These are phyloP conservation scores for Skeletonema grethae DNA, from an alignment of 108 stramenopile species.

Conservation along the genomic window DNA sequence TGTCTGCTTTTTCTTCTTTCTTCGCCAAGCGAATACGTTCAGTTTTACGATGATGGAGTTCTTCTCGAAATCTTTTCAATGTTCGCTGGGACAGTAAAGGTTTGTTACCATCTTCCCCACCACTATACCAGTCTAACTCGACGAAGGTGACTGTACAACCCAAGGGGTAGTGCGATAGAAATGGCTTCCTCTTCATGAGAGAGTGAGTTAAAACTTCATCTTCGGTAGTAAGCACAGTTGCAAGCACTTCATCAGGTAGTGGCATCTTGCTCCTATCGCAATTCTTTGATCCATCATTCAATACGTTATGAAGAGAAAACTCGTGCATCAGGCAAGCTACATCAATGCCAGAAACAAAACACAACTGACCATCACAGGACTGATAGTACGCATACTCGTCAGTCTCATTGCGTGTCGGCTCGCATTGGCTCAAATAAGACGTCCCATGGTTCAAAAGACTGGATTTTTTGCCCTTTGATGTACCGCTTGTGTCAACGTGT, in stretches of 20 bases:
- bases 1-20: slow-evolving; percentile 66
- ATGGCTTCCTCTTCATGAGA: slow-evolving; percentile 65
- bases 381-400: slow-evolving; percentile 71
- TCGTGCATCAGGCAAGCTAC: slow-evolving; percentile 69
- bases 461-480: neutral
- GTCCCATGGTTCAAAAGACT: slow-evolving; percentile 23
- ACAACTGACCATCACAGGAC: slow-evolving; percentile 73
- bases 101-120: slow-evolving; percentile 33
- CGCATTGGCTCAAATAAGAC: slow-evolving; percentile 9
- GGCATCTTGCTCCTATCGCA: slow-evolving; percentile 27
- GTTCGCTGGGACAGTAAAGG: slow-evolving; percentile 58
- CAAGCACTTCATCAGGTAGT: slow-evolving; percentile 71
- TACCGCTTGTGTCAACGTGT: neutral
- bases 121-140: slow-evolving; percentile 62
- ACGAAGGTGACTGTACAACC: slow-evolving; percentile 64
- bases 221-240: slow-evolving; percentile 67
- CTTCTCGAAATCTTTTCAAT: slow-evolving; percentile 57
- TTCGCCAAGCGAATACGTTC: slow-evolving; percentile 49
- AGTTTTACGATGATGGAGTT: slow-evolving; percentile 66
- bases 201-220: slow-evolving; percentile 55
- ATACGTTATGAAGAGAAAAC: slow-evolving; percentile 42
- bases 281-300: slow-evolving; percentile 2
- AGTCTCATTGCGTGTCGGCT: slow-evolving; percentile 20
- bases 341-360: slow-evolving; percentile 78
- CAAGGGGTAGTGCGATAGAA: slow-evolving; percentile 76